These are phyloP conservation scores for Colletotrichum trifolii DNA, from an alignment of 2,329 filamentous ascomycete genomes.

Conservation along the genomic window DNA sequence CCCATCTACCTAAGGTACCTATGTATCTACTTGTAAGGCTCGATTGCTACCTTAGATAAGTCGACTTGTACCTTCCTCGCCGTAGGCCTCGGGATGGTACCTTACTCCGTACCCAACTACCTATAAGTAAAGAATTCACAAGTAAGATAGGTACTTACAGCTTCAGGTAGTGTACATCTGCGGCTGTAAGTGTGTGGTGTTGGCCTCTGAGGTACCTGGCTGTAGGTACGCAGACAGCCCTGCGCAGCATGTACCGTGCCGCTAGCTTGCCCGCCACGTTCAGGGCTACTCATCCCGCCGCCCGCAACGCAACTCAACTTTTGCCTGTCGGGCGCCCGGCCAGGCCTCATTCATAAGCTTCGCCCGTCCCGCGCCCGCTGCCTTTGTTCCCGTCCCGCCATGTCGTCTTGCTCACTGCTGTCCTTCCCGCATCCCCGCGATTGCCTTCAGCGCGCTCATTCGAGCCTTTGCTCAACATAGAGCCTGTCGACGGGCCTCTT, in stretches of 20 bases:
- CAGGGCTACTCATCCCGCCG: slow-evolving; percentile 34
- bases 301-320: slow-evolving; percentile 34
- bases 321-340: slow-evolving; percentile 10
- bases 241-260: slow-evolving; percentile 10
- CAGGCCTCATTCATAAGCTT: slow-evolving; percentile 36
- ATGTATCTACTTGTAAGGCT: too few species aligned
- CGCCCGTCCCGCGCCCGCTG: slow-evolving; percentile 27
- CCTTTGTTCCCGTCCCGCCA: neutral
- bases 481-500: slow-evolving; percentile 24
- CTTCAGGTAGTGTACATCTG: too few species aligned
- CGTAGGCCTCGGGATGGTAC: too few species aligned
- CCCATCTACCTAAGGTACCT: too few species aligned
- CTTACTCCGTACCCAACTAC: too few species aligned
- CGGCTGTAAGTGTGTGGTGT: too few species aligned
- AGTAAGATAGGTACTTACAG: too few species aligned
- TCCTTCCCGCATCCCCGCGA: slow-evolving; percentile 22
- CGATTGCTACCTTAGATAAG: too few species aligned
- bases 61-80: too few species aligned
- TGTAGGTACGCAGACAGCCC: too few species aligned
- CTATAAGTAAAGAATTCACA: too few species aligned
- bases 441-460: slow-evolving; percentile 19
- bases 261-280: slow-evolving; percentile 34
- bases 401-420: slow-evolving; percentile 23
- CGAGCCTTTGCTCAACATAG: slow-evolving; percentile 26
- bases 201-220: too few species aligned